phyloP scores from a whole-genome alignment of 345 rosid species.

The Aegle marmelos region DNA sequence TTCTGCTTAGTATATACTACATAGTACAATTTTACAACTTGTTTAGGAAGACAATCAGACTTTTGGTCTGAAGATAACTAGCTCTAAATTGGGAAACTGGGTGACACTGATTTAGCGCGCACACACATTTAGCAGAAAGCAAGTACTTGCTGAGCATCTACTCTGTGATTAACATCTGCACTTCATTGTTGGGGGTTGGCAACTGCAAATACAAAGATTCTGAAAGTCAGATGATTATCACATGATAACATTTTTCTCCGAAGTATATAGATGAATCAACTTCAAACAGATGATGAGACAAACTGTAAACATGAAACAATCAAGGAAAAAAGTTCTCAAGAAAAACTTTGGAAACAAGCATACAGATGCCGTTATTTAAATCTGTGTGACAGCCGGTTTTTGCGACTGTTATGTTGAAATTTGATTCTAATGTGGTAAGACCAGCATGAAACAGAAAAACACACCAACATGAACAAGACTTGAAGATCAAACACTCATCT shows the following conservation, averaged over 20 bases:
- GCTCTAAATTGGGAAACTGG: not conserved
- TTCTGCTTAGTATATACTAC: not conserved
- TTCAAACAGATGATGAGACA: not conserved
- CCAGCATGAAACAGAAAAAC: not conserved
- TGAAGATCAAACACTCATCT: not conserved
- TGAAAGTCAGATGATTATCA: not conserved
- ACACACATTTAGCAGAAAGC: conserved; percentile 1
- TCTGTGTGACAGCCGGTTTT: not conserved
- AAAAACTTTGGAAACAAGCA: not conserved
- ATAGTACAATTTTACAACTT: not conserved
- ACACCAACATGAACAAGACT: not conserved
- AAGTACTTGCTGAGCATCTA: conserved; percentile 20
- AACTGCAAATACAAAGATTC: conserved; percentile 33
- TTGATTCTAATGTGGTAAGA: not conserved
- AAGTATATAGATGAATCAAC: not conserved
- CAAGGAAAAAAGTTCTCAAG: not conserved
- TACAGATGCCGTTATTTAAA: not conserved
- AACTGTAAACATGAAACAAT: not conserved
- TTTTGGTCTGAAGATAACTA: conserved; percentile 4
- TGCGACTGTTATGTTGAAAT: not conserved
- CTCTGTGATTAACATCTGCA: conserved; percentile 44
- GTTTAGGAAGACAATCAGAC: conserved; percentile 10
- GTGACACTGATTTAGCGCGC: not conserved
- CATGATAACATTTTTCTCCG: not conserved
- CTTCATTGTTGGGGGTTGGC: conserved; percentile 31